phyloP scores from a whole-genome alignment of 2,329 filamentous ascomycete genomes.

The Truncatella angustata region DNA sequence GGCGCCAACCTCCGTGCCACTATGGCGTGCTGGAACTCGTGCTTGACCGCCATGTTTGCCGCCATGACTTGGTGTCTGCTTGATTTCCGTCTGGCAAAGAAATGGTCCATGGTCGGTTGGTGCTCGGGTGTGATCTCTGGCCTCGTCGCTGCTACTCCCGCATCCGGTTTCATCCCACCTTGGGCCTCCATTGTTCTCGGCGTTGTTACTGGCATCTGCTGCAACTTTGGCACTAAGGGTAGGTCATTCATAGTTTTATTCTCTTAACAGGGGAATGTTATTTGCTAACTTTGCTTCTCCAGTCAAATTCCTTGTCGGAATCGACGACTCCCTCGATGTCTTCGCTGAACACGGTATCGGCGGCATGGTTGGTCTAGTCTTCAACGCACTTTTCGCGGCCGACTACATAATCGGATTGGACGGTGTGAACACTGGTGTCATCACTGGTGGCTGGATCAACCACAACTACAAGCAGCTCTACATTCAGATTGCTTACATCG shows the following conservation, averaged over 20 bases:
- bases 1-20: conserved; percentile 90
- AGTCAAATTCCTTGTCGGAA: conserved; percentile 61
- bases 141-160: conserved; percentile 68
- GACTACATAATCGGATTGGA: conserved; percentile 72
- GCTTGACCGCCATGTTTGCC: conserved; percentile 87
- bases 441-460: conserved; percentile 69
- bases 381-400: conserved; percentile 71
- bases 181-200: conserved; percentile 68
- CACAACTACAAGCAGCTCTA: conserved; percentile 73
- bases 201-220: conserved; percentile 62
- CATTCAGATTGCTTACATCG: conserved; percentile 76
- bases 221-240: conserved; percentile 67
- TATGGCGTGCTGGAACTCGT: conserved; percentile 98
- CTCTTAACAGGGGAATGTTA: background rate
- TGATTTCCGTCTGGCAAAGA: conserved; percentile 89
- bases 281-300: background rate
- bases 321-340: conserved; percentile 71
- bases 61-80: conserved; percentile 93
- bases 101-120: conserved; percentile 83
- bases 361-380: conserved; percentile 67
- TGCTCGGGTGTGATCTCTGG: conserved; percentile 71
- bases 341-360: conserved; percentile 71
- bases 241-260: conserved; percentile 14
- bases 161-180: conserved; percentile 65
- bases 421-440: conserved; percentile 67